These are phyloP conservation scores for Balansia obtecta DNA, from an alignment of 2,329 filamentous ascomycete genomes.

Conservation along the genomic window DNA sequence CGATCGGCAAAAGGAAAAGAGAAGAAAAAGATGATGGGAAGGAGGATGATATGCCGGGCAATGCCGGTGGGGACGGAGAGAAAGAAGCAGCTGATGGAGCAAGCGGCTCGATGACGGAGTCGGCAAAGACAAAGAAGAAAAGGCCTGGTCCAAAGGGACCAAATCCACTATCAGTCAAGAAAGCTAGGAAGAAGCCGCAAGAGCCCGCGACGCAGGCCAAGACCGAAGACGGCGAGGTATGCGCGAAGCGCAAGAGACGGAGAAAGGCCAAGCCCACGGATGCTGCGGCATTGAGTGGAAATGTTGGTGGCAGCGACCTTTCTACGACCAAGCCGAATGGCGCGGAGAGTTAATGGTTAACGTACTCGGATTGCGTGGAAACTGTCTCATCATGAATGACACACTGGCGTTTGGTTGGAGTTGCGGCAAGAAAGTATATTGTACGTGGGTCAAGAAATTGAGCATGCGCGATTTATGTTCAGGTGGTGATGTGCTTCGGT, in stretches of 20 bases:
- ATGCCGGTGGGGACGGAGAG: conserved; percentile 22
- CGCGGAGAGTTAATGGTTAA: not conserved
- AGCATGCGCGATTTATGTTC: no score
- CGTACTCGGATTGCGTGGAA: not conserved
- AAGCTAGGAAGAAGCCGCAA: conserved; percentile 41
- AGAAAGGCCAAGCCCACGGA: conserved; percentile 17
- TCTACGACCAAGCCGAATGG: not conserved
- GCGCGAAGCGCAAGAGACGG: conserved; percentile 20
- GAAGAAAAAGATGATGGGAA: conserved; percentile 26
- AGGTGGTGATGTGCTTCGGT: no score
- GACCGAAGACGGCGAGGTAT: conserved; percentile 12
- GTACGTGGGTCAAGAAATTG: not conserved
- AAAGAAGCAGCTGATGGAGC: conserved; percentile 10
- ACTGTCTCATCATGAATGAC: not conserved
- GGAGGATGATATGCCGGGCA: conserved; percentile 21
- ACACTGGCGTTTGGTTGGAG: not conserved
- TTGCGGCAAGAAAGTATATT: not conserved
- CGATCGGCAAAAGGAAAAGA: conserved; percentile 37
- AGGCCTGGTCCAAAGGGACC: conserved; percentile 52
- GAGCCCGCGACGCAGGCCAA: conserved; percentile 16
- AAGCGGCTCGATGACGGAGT: conserved; percentile 9
- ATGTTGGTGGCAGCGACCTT: conserved; percentile 7
- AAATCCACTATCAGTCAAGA: conserved; percentile 61
- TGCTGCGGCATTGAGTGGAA: not conserved
- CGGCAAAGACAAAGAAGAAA: conserved; percentile 44